Percentiles rank a stretch among this genome's conserved stretches.
These are phyloP conservation scores for Beauveria bassiana DNA, from an alignment of 2,329 filamentous ascomycete species.

Conservation along the genomic window DNA sequence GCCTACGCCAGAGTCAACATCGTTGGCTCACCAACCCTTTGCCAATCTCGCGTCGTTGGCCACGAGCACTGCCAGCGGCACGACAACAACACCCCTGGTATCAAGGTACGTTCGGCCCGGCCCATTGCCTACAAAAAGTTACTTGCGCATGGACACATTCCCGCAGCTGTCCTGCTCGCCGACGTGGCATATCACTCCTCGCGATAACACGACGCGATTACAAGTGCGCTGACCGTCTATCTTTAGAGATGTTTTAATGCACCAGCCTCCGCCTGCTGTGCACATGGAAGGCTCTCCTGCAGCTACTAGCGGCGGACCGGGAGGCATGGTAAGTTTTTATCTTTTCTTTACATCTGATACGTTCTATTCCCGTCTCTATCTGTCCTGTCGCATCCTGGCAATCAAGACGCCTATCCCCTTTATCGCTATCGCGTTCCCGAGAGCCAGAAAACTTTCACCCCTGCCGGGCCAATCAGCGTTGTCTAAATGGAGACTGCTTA, in stretches of 20 bases:
- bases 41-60: conserved; percentile 39
- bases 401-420: neutral
- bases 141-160: neutral
- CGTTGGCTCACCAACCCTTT: conserved; percentile 31
- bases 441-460: neutral
- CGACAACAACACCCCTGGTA: conserved; percentile 35
- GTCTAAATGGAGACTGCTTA: conserved; percentile 1
- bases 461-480: conserved; percentile 9
- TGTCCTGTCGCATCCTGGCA: neutral
- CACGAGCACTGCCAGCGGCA: conserved; percentile 25
- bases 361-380: conserved; percentile 8
- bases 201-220: conserved; percentile 11
- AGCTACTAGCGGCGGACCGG: conserved; percentile 31
- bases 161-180: neutral
- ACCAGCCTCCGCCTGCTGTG: conserved; percentile 12
- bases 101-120: conserved; percentile 32
- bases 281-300: conserved; percentile 25
- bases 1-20: conserved; percentile 36
- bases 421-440: conserved; percentile 12
- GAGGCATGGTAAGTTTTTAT: conserved; percentile 31
- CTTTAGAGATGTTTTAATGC: conserved; percentile 9
- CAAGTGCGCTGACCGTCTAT: conserved; percentile 6
- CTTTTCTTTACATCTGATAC: conserved; percentile 11
- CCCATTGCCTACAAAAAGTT: neutral
- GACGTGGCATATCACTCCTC: conserved; percentile 11